A percentile compares a stretch with the other conserved stretches of the same genome.
Conservation (phyloP, 2,329 filamentous ascomycete genomes). For the Pseudogymnoascus sp. region DNA sequence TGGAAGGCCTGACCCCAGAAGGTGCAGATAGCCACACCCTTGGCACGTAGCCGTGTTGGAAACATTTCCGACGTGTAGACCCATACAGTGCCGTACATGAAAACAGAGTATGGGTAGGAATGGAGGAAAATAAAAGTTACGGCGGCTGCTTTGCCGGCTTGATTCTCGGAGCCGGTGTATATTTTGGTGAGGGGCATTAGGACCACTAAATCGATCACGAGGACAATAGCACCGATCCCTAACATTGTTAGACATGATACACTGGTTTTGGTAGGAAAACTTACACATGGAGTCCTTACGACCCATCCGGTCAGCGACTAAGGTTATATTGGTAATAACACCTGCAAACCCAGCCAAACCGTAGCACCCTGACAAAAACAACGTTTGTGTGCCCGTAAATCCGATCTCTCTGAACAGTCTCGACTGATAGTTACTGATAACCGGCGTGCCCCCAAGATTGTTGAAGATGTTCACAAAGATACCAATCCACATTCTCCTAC, state of each 20-base stretch:
- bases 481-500: constrained; percentile 11
- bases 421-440: constrained; percentile 29
- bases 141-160: constrained; percentile 13
- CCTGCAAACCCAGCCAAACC: constrained; percentile 15
- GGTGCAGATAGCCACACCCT: constrained; percentile 13
- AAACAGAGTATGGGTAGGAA: constrained; percentile 15
- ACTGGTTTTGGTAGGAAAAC: not conserved
- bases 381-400: constrained; percentile 11
- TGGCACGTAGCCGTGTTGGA: constrained; percentile 48
- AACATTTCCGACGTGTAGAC: constrained; percentile 60
- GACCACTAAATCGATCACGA: not conserved
- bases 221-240: constrained; percentile 3
- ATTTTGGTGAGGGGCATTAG: constrained; percentile 8
- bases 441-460: constrained; percentile 30
- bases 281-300: constrained; percentile 1
- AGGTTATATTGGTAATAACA: constrained; percentile 22
- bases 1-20: constrained; percentile 13
- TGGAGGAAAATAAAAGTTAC: constrained; percentile 16
- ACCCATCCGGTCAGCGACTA: not conserved
- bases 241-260: not conserved
- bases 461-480: constrained; percentile 15
- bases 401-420: constrained; percentile 14
- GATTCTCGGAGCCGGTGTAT: constrained; percentile 11
- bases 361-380: constrained; percentile 15
- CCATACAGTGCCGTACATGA: constrained; percentile 27